phyloP scores from a whole-genome alignment of 371 early-diverging fungal genomes.

The Mucor circinelloides region DNA sequence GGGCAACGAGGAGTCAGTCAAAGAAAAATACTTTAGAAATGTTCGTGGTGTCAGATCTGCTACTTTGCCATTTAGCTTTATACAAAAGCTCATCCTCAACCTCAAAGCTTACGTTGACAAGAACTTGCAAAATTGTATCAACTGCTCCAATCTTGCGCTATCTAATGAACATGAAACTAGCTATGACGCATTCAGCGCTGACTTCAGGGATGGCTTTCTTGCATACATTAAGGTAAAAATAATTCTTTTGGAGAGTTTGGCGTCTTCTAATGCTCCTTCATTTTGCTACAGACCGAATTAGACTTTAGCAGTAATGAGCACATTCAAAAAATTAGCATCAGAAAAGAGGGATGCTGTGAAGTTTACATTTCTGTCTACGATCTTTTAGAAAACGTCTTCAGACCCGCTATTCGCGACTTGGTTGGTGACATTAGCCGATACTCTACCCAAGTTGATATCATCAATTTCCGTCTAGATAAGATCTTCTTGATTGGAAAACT shows the following conservation, averaged over 20 bases:
- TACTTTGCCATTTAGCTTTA: constrained; percentile 6
- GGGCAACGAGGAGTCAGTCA: not conserved
- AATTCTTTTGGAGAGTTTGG: not conserved
- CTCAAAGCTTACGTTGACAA: not conserved
- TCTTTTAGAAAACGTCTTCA: constrained; percentile 10
- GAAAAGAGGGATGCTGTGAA: not conserved
- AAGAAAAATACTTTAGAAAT: constrained; percentile 6
- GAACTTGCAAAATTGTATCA: not conserved
- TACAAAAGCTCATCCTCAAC: constrained; percentile 3
- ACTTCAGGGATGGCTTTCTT: not conserved
- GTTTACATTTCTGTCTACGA: constrained; percentile 8
- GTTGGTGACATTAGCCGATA: constrained; percentile 8
- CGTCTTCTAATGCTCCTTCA: too few species aligned
- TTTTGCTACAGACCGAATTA: not conserved
- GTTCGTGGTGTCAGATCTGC: constrained; percentile 6
- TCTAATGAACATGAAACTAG: not conserved
- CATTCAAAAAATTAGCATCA: not conserved
- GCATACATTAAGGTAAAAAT: not conserved
- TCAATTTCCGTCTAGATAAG: constrained; percentile 1
- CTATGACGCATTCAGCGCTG: not conserved
- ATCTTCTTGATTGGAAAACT: constrained; percentile 11
- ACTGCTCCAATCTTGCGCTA: not conserved
- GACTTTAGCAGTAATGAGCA: constrained; percentile 8
- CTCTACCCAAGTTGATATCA: not conserved
- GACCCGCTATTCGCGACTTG: constrained; percentile 1